These are phyloP conservation scores for Dalbergia cultrata DNA, from an alignment of 306 rosid genomes.

Conservation along the genomic window DNA sequence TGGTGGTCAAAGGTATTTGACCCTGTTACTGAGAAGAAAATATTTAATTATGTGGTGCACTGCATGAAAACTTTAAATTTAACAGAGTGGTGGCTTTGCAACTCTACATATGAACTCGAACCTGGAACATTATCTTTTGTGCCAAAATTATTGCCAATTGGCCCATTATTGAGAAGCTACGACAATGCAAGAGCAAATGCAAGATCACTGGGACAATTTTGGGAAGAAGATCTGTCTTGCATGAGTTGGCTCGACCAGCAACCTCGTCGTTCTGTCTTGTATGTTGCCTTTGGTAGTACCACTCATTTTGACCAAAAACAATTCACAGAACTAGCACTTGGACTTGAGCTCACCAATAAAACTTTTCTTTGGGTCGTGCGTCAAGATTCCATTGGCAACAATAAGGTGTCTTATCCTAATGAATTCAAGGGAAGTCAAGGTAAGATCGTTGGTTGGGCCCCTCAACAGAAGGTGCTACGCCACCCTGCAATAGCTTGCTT, in stretches of 20 bases:
- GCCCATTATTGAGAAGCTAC: constrained; percentile 30
- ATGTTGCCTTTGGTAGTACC: constrained; percentile 30
- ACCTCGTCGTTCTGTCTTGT: constrained; percentile 20
- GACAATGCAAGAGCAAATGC: not conserved
- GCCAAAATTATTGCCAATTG: constrained; percentile 34
- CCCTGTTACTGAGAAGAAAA: not conserved
- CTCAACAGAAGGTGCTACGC: constrained; percentile 48
- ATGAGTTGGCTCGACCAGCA: constrained; percentile 42
- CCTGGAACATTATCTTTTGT: not conserved
- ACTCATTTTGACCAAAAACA: constrained; percentile 15
- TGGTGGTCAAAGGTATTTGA: not conserved
- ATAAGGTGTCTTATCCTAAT: not conserved
- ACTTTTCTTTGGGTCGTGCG: constrained; percentile 55
- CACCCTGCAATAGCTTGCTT: constrained; percentile 52
- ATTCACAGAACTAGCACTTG: constrained; percentile 34
- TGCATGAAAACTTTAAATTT: not conserved
- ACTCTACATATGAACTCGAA: constrained; percentile 34
- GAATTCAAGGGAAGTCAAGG: constrained; percentile 34
- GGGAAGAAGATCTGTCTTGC: constrained; percentile 39
- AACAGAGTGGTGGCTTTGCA: constrained; percentile 35
- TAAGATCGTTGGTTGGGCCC: constrained; percentile 42
- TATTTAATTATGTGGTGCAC: not conserved
- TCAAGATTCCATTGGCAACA: not conserved
- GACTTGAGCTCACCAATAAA: constrained; percentile 17
- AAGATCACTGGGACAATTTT: constrained; percentile 35